Percentiles rank a stretch among this genome's conserved stretches.
Evolutionary conservation across 352 stramenopile genomes (phyloP).

Genomic region (Pilasporangium apinafurcum): DNA sequence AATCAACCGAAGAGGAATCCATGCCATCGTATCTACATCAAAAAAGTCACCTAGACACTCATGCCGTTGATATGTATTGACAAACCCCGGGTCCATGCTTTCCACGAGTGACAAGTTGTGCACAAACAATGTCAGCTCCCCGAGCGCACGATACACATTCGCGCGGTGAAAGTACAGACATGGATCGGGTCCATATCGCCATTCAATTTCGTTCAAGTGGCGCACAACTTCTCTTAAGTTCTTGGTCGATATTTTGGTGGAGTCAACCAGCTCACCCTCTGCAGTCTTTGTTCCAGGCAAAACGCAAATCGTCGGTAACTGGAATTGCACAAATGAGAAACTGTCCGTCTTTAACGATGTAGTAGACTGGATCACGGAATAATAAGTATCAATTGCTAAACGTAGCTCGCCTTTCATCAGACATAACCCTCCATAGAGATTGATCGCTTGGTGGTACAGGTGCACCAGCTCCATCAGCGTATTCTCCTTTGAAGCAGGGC

Average conservation of each 20-base stretch:
- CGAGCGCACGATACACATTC: constrained; percentile 37
- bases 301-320: constrained; percentile 37
- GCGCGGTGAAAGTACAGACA: constrained; percentile 59
- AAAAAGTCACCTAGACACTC: constrained; percentile 44
- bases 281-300: constrained; percentile 28
- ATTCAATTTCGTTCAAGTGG: constrained; percentile 49
- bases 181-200: constrained; percentile 42
- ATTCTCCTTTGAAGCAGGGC: not conserved
- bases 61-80: constrained; percentile 24
- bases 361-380: constrained; percentile 14
- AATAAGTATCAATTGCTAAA: constrained; percentile 39
- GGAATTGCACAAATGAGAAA: constrained; percentile 6
- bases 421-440: constrained; percentile 41
- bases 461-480: constrained; percentile 10
- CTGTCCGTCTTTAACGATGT: not conserved
- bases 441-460: constrained; percentile 31
- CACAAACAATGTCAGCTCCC: constrained; percentile 31
- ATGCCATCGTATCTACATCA: constrained; percentile 51
- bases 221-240: constrained; percentile 34
- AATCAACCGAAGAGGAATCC: constrained; percentile 37
- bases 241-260: constrained; percentile 32
- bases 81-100: constrained; percentile 34
- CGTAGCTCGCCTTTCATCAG: constrained; percentile 47
- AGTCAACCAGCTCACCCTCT: constrained; percentile 34
- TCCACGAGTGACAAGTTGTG: constrained; percentile 45